A percentile compares a stretch with the other conserved stretches of the same genome.
These are phyloP conservation scores for Aspergillus niger DNA, from an alignment of 2,329 filamentous ascomycete species.

Conservation along the genomic window DNA sequence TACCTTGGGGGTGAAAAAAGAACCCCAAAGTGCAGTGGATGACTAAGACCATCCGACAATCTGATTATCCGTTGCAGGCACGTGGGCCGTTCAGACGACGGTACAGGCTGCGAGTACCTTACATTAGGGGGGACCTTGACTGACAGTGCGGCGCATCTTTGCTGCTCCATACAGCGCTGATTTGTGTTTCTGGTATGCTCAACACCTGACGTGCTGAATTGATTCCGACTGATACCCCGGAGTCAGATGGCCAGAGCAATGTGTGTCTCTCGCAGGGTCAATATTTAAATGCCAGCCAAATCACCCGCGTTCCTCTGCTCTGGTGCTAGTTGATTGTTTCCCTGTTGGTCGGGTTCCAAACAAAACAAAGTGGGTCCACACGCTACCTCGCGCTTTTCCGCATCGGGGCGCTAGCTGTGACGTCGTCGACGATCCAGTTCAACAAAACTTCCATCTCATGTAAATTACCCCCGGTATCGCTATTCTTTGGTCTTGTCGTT, in stretches of 20 bases:
- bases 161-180: background rate
- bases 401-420: constrained; percentile 14
- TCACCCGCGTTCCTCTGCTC: background rate
- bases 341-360: background rate
- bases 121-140: constrained; percentile 6
- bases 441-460: constrained; percentile 3
- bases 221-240: background rate
- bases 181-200: background rate
- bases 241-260: background rate
- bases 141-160: background rate
- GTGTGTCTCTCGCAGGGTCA: background rate
- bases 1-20: background rate
- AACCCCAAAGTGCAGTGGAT: background rate
- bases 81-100: constrained; percentile 10
- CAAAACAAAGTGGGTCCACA: constrained; percentile 1
- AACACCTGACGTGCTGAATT: background rate
- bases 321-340: background rate
- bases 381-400: constrained; percentile 14
- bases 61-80: constrained; percentile 5
- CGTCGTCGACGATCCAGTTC: constrained; percentile 8
- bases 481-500: background rate
- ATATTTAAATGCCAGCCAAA: background rate
- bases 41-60: constrained; percentile 2
- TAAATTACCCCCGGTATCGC: background rate
- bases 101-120: constrained; percentile 13